phyloP scores from a whole-genome alignment of 2,329 filamentous ascomycete genomes.

The Talaromyces sp. region DNA sequence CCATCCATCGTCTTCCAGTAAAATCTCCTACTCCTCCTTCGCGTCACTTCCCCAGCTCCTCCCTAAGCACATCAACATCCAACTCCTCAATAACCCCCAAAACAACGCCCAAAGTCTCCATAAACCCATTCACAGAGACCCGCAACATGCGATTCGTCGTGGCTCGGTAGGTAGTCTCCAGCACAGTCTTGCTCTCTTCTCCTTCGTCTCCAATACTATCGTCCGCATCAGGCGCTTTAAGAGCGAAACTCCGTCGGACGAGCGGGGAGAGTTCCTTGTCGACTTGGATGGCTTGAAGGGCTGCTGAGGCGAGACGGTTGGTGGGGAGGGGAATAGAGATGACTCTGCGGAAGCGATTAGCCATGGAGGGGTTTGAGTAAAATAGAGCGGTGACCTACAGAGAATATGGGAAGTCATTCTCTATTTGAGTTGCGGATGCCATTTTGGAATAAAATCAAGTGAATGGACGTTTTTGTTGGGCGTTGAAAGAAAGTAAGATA shows the following conservation, averaged over 20 bases:
- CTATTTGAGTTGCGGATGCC: not conserved
- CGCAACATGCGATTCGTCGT: slow-evolving; percentile 95
- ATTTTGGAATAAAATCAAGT: not conserved
- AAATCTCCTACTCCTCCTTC: not conserved
- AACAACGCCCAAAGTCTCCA: slow-evolving; percentile 81
- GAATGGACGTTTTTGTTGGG: not conserved
- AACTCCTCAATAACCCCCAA: slow-evolving; percentile 86
- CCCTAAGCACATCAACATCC: slow-evolving; percentile 72
- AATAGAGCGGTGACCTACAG: slow-evolving; percentile 24
- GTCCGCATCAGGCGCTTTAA: slow-evolving; percentile 36
- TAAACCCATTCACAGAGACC: slow-evolving; percentile 92
- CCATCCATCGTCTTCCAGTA: not conserved
- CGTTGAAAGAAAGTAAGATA: not conserved
- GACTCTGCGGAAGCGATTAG: slow-evolving; percentile 46
- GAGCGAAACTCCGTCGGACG: slow-evolving; percentile 65
- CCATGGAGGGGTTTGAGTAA: not conserved
- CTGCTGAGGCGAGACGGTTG: slow-evolving; percentile 68
- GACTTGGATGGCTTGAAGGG: slow-evolving; percentile 70
- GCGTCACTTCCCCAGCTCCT: slow-evolving; percentile 17
- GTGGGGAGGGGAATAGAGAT: slow-evolving; percentile 79
- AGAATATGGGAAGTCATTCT: slow-evolving; percentile 34
- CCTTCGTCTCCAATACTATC: slow-evolving; percentile 17
- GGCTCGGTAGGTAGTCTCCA: slow-evolving; percentile 74
- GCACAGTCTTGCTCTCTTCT: slow-evolving; percentile 46
- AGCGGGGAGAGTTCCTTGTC: slow-evolving; percentile 85